Conservation (phyloP, 179 eudicot species). For the Silene coronaria region DNA sequence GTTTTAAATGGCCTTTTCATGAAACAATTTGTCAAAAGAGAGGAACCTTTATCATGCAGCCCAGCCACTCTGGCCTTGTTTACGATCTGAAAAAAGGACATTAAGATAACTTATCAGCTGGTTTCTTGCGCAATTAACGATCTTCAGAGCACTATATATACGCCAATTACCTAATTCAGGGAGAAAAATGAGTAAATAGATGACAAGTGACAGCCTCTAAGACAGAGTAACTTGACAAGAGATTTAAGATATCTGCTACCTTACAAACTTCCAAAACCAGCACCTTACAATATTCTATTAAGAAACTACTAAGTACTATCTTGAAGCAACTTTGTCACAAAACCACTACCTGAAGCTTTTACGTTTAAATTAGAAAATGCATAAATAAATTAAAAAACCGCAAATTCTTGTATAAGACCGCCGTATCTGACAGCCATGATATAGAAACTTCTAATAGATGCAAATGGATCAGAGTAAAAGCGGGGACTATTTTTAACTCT, state of each 20-base stretch:
- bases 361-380: neutral
- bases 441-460: neutral
- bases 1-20: neutral
- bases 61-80: constrained; percentile 62
- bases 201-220: neutral
- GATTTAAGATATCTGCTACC: neutral
- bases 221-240: neutral
- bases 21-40: neutral
- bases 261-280: neutral
- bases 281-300: neutral
- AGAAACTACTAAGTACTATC: neutral
- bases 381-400: neutral
- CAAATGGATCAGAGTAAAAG: neutral
- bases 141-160: neutral
- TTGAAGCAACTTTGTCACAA: neutral
- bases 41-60: constrained; percentile 94
- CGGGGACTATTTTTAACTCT: neutral
- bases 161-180: neutral
- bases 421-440: neutral
- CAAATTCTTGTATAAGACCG: neutral
- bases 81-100: constrained; percentile 42
- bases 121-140: neutral
- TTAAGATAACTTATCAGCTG: constrained; percentile 11
- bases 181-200: neutral
- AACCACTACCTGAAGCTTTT: neutral